Percentiles rank a stretch among this genome's conserved stretches.
Evolutionary conservation across 148 eudicot species (phyloP).

Genomic region (Amaranthus palmeri): DNA sequence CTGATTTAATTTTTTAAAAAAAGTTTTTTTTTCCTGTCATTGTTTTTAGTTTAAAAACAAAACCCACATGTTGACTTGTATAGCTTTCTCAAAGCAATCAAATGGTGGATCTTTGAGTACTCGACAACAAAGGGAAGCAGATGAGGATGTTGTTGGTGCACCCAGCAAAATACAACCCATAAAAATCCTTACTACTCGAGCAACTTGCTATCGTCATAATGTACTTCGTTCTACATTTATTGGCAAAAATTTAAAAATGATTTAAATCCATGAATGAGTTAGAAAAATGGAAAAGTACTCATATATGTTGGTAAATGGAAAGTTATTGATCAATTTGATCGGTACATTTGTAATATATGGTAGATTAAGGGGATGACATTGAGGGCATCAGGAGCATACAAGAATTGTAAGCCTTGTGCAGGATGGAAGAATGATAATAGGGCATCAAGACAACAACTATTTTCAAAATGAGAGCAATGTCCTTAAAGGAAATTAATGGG

Average conservation of each 20-base stretch:
- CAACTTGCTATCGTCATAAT: no score
- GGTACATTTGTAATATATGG: conserved; percentile 4
- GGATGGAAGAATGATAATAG: conserved; percentile 35
- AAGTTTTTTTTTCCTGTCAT: background rate
- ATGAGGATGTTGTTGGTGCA: conserved; percentile 51
- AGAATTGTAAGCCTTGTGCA: conserved; percentile 82
- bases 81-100: conserved; percentile 60
- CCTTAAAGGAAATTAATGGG: no score
- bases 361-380: conserved; percentile 91
- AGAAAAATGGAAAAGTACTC: no score
- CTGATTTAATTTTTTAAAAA: background rate
- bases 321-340: background rate
- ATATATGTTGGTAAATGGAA: conserved; percentile 3
- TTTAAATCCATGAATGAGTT: no score
- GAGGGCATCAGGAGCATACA: conserved; percentile 85
- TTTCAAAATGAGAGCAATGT: no score
- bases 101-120: conserved; percentile 45
- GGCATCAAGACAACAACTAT: no score
- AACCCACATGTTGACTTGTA: conserved; percentile 56
- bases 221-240: no score
- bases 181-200: conserved; percentile 71
- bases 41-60: background rate
- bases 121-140: conserved; percentile 26
- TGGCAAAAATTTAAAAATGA: no score
- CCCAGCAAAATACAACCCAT: conserved; percentile 69